Base-by-base conservation (phyloP, 2,329 filamentous ascomycete genomes). In the Aspergillus hiratsukae region DNA sequence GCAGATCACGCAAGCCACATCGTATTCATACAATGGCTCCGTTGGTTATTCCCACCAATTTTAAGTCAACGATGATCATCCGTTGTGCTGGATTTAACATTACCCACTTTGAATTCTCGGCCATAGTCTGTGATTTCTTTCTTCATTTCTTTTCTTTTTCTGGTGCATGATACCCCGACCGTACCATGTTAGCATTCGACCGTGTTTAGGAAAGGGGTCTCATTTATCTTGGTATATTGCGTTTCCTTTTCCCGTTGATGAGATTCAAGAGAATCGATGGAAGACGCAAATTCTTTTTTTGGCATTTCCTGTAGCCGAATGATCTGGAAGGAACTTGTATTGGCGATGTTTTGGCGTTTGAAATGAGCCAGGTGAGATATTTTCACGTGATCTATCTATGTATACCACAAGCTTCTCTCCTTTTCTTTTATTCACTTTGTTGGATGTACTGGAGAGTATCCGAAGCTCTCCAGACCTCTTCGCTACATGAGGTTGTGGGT, bases 1-100 rank as follows among this genome's bases (percentile, higher is more conserved):
- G 10, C 51, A 55, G 5, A 60, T 66, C 52, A 51, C 57, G 8
- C 61, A 56, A 21, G 31, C 56, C 27, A 51, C 56, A 31, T 50
- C 57, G 25, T 63, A 60, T 56, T 46, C 43, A 25, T 46, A 46
- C 43, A 21, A 23, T 27, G 19, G 11, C 11, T 27, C 43, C 21
- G 43, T 27, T 21, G 19, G 10, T 17, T 46, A 46, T 23, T 46
- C 43, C 11, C 43, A 17, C 9, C 62, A 28, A n/a, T 46, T 27
- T 23, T 62, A 48, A 48, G 35, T 11, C 64, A 63, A 19, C 41
- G 37, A 41, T 4, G 17, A 19, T 41, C 37, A 45, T 45, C 41
- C 41, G 41, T 19, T 23, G 31, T 37, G 31, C 14, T 31, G 14
- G 14, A n/a, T 37, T 17, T 7, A 17, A 6, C 5, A 21, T 21